These are phyloP conservation scores for Talaromyces rugulosus DNA, from an alignment of 2,329 filamentous ascomycete genomes.

Conservation along the genomic window DNA sequence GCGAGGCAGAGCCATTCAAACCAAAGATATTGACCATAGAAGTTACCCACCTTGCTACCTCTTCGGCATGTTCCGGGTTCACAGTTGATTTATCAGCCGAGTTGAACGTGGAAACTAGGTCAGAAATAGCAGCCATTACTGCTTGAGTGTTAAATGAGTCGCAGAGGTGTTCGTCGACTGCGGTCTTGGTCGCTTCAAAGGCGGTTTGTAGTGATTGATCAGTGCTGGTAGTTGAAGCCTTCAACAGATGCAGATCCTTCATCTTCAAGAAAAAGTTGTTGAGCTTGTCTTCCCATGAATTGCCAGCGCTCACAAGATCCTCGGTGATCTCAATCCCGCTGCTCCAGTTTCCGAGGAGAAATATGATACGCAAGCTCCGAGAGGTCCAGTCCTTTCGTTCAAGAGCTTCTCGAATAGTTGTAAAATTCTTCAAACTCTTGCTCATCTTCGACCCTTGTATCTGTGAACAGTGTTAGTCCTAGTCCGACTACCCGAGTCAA, in stretches of 20 bases:
- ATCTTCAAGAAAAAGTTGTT: slow-evolving; percentile 65
- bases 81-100: slow-evolving; percentile 44
- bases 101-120: slow-evolving; percentile 76
- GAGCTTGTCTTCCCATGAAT: slow-evolving; percentile 74
- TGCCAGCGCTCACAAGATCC: slow-evolving; percentile 70
- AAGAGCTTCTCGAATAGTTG: slow-evolving; percentile 82
- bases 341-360: slow-evolving; percentile 83
- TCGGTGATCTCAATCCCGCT: slow-evolving; percentile 88
- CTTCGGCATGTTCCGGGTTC: slow-evolving; percentile 45
- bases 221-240: slow-evolving; percentile 21
- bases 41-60: slow-evolving; percentile 73
- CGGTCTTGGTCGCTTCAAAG: slow-evolving; percentile 52
- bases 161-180: slow-evolving; percentile 62
- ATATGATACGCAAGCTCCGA: slow-evolving; percentile 76
- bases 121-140: slow-evolving; percentile 73
- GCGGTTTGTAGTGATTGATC: slow-evolving; percentile 44
- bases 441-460: slow-evolving; percentile 95
- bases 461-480: not conserved
- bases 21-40: slow-evolving; percentile 81
- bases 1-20: slow-evolving; percentile 47
- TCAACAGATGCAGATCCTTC: slow-evolving; percentile 40
- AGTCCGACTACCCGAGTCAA: not conserved
- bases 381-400: slow-evolving; percentile 66
- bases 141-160: slow-evolving; percentile 85
- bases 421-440: slow-evolving; percentile 93